Conservation (phyloP, 805 yeast genomes). For the Myxozyma geophila region DNA sequence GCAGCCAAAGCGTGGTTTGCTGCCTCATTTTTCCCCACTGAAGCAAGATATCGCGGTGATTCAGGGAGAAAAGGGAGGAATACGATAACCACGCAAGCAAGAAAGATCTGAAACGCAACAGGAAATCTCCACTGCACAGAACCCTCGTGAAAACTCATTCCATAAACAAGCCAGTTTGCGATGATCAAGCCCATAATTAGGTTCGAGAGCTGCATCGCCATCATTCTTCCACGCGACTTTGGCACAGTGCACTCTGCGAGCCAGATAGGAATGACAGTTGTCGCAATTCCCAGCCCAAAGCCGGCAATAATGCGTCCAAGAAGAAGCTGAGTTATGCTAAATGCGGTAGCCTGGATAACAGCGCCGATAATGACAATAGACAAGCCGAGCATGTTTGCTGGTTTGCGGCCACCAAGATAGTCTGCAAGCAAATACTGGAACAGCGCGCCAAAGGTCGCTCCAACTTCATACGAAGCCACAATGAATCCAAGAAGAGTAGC, state of each 20-base stretch:
- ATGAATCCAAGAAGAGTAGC: constrained; percentile 44
- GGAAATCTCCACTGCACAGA: constrained; percentile 50
- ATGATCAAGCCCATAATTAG: constrained; percentile 67
- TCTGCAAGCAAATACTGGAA: constrained; percentile 63
- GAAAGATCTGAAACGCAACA: constrained; percentile 64
- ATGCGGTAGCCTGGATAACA: constrained; percentile 64
- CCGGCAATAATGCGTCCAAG: constrained; percentile 53
- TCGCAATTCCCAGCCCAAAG: constrained; percentile 62
- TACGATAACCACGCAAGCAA: constrained; percentile 60
- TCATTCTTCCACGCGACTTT: constrained; percentile 77
- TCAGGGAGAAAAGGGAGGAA: constrained; percentile 65
- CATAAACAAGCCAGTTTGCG: constrained; percentile 75
- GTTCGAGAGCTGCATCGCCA: constrained; percentile 71
- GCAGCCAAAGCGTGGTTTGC: constrained; percentile 61
- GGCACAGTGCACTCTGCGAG: constrained; percentile 80
- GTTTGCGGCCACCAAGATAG: constrained; percentile 59
- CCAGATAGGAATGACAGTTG: constrained; percentile 59
- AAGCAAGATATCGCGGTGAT: constrained; percentile 73
- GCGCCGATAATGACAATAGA: constrained; percentile 64
- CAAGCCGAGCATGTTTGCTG: constrained; percentile 57
- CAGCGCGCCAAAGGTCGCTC: constrained; percentile 71
- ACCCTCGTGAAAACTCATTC: constrained; percentile 51
- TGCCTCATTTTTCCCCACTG: constrained; percentile 57
- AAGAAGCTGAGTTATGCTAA: constrained; percentile 66
- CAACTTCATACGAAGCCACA: constrained; percentile 59